A percentile compares a stretch with the other conserved stretches of the same genome.
Evolutionary conservation across 139 green algal species (phyloP).

Genomic region (Tetraselmis striata): DNA sequence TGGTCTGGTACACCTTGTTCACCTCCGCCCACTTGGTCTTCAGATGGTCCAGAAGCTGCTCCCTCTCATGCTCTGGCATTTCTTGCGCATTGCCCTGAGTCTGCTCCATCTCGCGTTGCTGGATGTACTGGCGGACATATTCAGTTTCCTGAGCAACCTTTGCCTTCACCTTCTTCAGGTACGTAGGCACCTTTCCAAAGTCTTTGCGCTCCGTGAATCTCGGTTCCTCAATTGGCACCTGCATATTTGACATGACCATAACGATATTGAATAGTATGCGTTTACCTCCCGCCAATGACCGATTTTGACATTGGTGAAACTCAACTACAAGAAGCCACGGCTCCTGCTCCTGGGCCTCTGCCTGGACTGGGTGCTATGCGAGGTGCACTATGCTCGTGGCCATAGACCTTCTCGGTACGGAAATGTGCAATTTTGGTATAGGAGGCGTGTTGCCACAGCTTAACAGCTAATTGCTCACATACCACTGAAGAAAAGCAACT

Average conservation of each 20-base stretch:
- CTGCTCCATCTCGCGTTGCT: slow-evolving; percentile 27
- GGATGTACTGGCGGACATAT: slow-evolving; percentile 51
- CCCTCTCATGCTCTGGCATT: slow-evolving; percentile 48
- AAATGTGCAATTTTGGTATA: too few relatives aligned
- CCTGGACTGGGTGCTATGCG: too few relatives aligned
- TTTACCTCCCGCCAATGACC: too few relatives aligned
- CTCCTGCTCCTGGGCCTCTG: too few relatives aligned
- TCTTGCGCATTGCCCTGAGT: slow-evolving; percentile 8
- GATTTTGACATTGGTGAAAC: too few relatives aligned
- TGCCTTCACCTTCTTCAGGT: slow-evolving; percentile 69
- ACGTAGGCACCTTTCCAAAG: slow-evolving; percentile 72
- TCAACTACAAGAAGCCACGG: too few relatives aligned
- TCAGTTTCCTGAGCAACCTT: slow-evolving; percentile 50
- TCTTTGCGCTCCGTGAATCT: slow-evolving; percentile 11
- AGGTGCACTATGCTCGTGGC: too few relatives aligned
- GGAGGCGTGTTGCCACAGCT: too few relatives aligned
- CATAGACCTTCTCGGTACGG: too few relatives aligned
- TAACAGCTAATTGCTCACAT: too few relatives aligned
- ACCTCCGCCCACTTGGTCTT: slow-evolving; percentile 79
- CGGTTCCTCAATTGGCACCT: neutral
- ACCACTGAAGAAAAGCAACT: too few relatives aligned
- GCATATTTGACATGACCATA: too few relatives aligned
- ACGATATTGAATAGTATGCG: neutral
- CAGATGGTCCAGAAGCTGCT: slow-evolving; percentile 65
- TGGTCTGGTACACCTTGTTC: slow-evolving; percentile 72